Percentiles rank a stretch among this genome's conserved stretches.
Conservation (phyloP, 2,329 filamentous ascomycete species). For the Periconia sp. region DNA sequence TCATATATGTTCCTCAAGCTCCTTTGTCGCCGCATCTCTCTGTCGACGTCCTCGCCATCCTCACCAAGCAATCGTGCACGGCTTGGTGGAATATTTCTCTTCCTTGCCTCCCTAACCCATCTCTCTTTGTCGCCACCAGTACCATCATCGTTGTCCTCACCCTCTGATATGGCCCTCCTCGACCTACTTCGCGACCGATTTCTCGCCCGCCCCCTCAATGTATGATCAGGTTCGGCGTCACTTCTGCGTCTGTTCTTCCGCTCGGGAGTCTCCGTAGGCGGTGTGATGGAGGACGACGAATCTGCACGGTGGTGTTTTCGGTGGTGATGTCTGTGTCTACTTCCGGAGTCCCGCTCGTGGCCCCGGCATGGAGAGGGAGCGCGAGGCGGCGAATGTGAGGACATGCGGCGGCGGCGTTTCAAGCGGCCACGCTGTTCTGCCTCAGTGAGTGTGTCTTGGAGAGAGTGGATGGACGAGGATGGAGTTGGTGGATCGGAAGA, state of each 20-base stretch:
- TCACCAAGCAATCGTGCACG: constrained; percentile 24
- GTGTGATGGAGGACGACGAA: constrained; percentile 25
- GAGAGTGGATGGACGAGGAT: neutral
- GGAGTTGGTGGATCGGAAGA: neutral
- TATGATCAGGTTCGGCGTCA: constrained; percentile 40
- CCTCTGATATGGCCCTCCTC: constrained; percentile 23
- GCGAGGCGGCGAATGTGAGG: constrained; percentile 31
- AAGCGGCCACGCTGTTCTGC: constrained; percentile 27
- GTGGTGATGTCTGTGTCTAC: constrained; percentile 33
- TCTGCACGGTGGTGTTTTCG: constrained; percentile 33
- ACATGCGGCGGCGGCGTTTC: constrained; percentile 32
- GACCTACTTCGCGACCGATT: constrained; percentile 27
- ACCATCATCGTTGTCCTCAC: constrained; percentile 20
- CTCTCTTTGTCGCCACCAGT: constrained; percentile 24
- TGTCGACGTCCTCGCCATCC: constrained; percentile 15
- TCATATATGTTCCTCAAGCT: constrained; percentile 40
- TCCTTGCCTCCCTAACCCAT: constrained; percentile 28
- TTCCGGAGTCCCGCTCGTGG: constrained; percentile 35
- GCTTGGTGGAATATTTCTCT: constrained; percentile 39
- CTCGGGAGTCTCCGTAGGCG: constrained; percentile 19
- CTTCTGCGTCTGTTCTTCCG: constrained; percentile 35
- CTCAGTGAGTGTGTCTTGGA: neutral
- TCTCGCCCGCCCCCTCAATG: constrained; percentile 33
- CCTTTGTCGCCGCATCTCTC: constrained; percentile 38
- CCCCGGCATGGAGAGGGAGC: constrained; percentile 36